phyloP scores from a whole-genome alignment of 192 early-diverging fungal genomes.

The Backusella australiensis region DNA sequence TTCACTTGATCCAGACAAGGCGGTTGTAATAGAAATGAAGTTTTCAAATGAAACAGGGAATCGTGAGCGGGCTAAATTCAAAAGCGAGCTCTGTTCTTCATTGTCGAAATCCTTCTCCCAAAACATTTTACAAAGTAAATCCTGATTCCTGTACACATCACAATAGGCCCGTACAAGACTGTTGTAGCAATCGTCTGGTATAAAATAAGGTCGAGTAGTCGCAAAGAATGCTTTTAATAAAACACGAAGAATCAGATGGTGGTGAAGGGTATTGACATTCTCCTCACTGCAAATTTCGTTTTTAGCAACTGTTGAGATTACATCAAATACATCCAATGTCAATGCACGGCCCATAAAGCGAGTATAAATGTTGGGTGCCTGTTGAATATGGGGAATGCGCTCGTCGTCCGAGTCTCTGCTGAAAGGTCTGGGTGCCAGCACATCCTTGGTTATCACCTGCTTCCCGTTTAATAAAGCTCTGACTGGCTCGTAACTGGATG shows the following conservation, averaged over 20 bases:
- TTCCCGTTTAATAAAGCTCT: constrained; percentile 11
- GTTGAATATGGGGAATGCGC: constrained; percentile 10
- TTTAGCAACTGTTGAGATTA: constrained; percentile 5
- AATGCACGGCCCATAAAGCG: constrained; percentile 17
- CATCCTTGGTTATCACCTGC: background rate
- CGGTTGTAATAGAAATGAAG: constrained; percentile 12
- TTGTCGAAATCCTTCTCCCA: constrained; percentile 17
- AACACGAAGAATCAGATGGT: background rate
- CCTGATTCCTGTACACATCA: constrained; percentile 14
- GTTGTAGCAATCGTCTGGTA: constrained; percentile 18
- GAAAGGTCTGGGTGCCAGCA: background rate
- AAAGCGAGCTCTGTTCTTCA: constrained; percentile 2
- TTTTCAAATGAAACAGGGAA: constrained; percentile 25
- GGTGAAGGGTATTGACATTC: constrained; percentile 8
- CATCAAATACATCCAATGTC: constrained; percentile 19
- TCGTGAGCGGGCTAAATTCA: constrained; percentile 18
- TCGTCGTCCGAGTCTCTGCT: background rate
- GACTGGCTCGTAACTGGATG: background rate
- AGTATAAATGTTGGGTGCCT: constrained; percentile 15
- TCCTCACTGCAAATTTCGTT: constrained; percentile 8
- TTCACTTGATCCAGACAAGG: constrained; percentile 11
- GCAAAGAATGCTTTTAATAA: constrained; percentile 12
- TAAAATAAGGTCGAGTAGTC: constrained; percentile 17
- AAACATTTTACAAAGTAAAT: constrained; percentile 18
- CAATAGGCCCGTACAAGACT: constrained; percentile 8